Percentiles rank a stretch among this genome's conserved stretches.
Evolutionary conservation across 139 green algal species (phyloP).

Genomic region (Yamagishiella unicocca): DNA sequence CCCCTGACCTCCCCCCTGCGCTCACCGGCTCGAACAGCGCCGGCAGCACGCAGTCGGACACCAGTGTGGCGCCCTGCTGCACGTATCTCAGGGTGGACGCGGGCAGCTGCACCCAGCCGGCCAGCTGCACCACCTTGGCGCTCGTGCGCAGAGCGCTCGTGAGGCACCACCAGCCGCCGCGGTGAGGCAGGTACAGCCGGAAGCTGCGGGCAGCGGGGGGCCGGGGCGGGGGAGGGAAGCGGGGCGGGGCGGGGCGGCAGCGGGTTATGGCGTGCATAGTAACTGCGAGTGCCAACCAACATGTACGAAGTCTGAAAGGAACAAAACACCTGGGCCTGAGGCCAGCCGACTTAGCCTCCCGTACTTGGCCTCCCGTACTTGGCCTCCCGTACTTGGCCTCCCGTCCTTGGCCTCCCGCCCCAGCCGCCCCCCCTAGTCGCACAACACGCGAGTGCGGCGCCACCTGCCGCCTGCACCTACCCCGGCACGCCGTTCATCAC

Average conservation of each 20-base stretch:
- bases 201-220: background rate
- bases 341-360: background rate
- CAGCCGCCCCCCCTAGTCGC: background rate
- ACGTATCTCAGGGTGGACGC: background rate
- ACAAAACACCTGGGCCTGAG: background rate
- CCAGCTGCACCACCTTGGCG: constrained; percentile 4
- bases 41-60: constrained; percentile 24
- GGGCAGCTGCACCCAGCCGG: background rate
- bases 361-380: background rate
- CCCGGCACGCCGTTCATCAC: background rate
- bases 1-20: background rate
- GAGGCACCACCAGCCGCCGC: background rate
- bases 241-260: no score
- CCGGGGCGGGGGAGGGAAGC: background rate
- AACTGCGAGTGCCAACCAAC: background rate
- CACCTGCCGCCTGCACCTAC: background rate
- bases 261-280: no score
- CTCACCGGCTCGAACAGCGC: constrained; percentile 41
- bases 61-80: background rate
- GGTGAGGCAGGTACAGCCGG: background rate
- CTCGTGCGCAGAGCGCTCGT: background rate
- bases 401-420: background rate
- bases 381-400: background rate
- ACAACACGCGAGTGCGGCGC: background rate
- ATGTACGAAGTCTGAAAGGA: background rate